Conservation (phyloP, 2,329 filamentous ascomycete species). For the Xylaria multiplex region DNA sequence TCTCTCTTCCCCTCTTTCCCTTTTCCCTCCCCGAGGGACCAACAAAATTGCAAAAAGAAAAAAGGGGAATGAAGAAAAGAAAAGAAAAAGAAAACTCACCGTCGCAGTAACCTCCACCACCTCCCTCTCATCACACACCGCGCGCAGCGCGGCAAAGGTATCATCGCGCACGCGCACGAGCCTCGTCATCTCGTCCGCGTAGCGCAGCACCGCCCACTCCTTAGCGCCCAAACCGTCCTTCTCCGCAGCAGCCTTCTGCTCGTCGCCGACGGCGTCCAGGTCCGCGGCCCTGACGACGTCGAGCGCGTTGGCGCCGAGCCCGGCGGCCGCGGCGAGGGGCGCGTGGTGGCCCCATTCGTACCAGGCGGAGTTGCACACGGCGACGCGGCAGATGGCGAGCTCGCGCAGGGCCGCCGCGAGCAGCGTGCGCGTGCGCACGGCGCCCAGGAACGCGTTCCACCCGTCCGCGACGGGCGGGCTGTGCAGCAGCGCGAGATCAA, state of each 20-base stretch:
- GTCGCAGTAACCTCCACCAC: slow-evolving; percentile 85
- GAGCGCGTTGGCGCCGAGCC: slow-evolving; percentile 62
- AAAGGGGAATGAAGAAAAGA: neutral
- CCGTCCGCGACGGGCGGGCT: slow-evolving; percentile 78
- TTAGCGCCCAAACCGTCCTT: slow-evolving; percentile 59
- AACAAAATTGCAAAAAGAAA: too few species aligned
- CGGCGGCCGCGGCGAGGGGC: slow-evolving; percentile 69
- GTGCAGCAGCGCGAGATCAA: slow-evolving; percentile 82
- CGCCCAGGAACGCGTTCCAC: slow-evolving; percentile 76
- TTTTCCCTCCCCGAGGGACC: too few species aligned
- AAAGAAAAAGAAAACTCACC: slow-evolving; percentile 53
- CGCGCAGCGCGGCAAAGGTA: slow-evolving; percentile 72
- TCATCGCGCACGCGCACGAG: slow-evolving; percentile 74
- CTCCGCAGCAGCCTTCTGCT: slow-evolving; percentile 43
- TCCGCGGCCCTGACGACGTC: slow-evolving; percentile 52
- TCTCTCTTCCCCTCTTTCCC: too few species aligned
- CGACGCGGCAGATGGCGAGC: slow-evolving; percentile 82
- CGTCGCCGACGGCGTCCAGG: slow-evolving; percentile 38
- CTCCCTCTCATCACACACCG: slow-evolving; percentile 73
- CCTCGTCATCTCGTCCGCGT: slow-evolving; percentile 86
- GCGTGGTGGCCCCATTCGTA: slow-evolving; percentile 87
- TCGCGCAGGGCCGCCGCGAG: slow-evolving; percentile 71
- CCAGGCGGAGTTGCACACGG: slow-evolving; percentile 81
- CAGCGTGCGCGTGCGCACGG: slow-evolving; percentile 64
- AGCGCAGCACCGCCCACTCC: slow-evolving; percentile 76